Conservation (phyloP, 768 basidiomycete species). For the Phaeotremella skinneri region DNA sequence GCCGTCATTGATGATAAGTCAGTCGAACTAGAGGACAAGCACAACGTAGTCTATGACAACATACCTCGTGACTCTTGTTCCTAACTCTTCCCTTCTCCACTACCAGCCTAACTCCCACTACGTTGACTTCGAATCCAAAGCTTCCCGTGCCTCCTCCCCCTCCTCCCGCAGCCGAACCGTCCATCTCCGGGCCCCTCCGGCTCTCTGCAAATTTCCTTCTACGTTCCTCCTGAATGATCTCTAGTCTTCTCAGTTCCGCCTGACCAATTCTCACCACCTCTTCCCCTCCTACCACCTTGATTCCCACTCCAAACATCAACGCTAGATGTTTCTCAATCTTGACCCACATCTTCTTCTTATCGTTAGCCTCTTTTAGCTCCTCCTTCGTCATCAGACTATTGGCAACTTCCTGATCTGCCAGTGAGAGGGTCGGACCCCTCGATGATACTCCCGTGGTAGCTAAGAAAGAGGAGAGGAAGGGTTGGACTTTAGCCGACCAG, state of each 20-base stretch:
- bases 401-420: constrained; percentile 30
- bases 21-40: not conserved
- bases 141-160: constrained; percentile 32
- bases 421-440: constrained; percentile 16
- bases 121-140: constrained; percentile 80
- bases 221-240: constrained; percentile 61
- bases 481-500: constrained; percentile 91
- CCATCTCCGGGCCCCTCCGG: constrained; percentile 15
- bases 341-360: constrained; percentile 65
- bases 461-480: constrained; percentile 79
- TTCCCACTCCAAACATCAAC: constrained; percentile 75
- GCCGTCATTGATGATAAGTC: constrained; percentile 16
- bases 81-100: constrained; percentile 80
- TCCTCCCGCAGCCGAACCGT: constrained; percentile 1
- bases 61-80: constrained; percentile 80
- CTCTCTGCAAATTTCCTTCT: constrained; percentile 58
- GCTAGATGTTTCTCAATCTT: constrained; percentile 82
- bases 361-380: constrained; percentile 52
- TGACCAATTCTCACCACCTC: constrained; percentile 88
- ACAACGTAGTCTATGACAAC: constrained; percentile 33
- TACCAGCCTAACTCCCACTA: constrained; percentile 80
- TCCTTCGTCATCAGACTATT: constrained; percentile 43
- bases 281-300: constrained; percentile 69
- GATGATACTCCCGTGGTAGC: constrained; percentile 60
- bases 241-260: constrained; percentile 74